Evolutionary conservation across 2,329 filamentous ascomycete species (phyloP).

Genomic region (Hirsutella minnesotensis): DNA sequence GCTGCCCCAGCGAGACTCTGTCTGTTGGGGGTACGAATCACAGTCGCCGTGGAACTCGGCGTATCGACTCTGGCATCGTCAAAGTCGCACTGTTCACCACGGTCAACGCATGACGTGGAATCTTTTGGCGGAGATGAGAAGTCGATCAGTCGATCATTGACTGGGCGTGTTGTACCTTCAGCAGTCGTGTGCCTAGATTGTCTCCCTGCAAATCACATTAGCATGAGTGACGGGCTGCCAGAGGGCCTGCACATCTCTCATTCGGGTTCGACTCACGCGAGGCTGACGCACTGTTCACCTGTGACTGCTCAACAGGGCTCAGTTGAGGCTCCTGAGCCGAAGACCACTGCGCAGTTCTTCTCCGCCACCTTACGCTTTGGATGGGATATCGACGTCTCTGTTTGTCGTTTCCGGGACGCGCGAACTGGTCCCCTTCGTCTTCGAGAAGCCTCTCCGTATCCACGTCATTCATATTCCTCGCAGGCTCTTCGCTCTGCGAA

Average conservation of each 20-base stretch:
- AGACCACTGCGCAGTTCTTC: conserved; percentile 36
- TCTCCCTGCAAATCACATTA: no score
- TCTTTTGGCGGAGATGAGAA: neutral
- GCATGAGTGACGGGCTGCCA: no score
- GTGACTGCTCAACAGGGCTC: conserved; percentile 36
- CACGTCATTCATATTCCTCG: conserved; percentile 33
- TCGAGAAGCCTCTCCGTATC: conserved; percentile 22
- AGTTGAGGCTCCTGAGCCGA: conserved; percentile 36
- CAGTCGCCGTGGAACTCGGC: conserved; percentile 22
- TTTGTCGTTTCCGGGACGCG: conserved; percentile 30
- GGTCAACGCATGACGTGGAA: neutral
- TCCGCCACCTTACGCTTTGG: conserved; percentile 30
- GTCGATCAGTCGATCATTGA: neutral
- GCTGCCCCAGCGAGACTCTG: conserved; percentile 12
- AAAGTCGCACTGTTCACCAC: neutral
- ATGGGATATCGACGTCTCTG: conserved; percentile 18
- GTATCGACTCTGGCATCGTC: neutral
- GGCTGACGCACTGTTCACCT: conserved; percentile 11
- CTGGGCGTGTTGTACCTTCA: neutral
- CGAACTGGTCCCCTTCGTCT: conserved; percentile 25
- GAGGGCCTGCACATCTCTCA: no score
- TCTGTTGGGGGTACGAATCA: conserved; percentile 22
- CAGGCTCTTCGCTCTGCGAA: conserved; percentile 21
- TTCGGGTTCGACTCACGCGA: conserved; percentile 11
- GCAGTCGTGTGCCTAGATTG: neutral